phyloP scores from a whole-genome alignment of 1,284 basidiomycete genomes.

The Xanthoconium separans region DNA sequence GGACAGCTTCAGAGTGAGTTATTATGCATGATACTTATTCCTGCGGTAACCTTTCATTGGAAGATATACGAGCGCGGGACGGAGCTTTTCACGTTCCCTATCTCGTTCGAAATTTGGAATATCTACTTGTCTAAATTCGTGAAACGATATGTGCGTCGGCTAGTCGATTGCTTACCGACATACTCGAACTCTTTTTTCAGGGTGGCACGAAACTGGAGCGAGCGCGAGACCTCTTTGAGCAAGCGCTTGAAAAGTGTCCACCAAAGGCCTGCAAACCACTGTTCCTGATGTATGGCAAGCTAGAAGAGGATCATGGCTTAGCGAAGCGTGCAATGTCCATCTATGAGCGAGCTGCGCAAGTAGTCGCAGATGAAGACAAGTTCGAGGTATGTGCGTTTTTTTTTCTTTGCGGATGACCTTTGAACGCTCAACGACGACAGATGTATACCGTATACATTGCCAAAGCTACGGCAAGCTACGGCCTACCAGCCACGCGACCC shows the following conservation, averaged over 20 bases:
- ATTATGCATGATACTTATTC: not conserved
- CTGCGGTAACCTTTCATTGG: constrained; percentile 1
- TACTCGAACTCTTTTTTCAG: constrained; percentile 37
- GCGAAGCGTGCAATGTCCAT: constrained; percentile 97
- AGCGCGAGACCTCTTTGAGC: constrained; percentile 95
- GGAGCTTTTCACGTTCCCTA: constrained; percentile 96
- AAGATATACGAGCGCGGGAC: constrained; percentile 96
- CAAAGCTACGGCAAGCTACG: constrained; percentile 94
- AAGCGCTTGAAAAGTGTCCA: constrained; percentile 95
- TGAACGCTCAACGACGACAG: constrained; percentile 39
- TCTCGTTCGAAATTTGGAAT: constrained; percentile 99
- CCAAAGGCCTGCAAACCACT: constrained; percentile 93
- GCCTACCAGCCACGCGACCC: constrained; percentile 92
- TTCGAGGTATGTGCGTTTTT: constrained; percentile 81
- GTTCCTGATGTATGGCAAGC: constrained; percentile 92
- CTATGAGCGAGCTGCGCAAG: constrained; percentile 89
- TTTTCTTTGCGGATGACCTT: not conserved
- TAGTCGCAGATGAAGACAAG: constrained; percentile 87
- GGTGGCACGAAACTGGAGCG: constrained; percentile 94
- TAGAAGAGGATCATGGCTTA: constrained; percentile 94
- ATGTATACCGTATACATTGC: constrained; percentile 98
- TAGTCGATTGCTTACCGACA: not conserved
- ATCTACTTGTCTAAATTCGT: constrained; percentile 98
- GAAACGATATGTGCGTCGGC: constrained; percentile 82
- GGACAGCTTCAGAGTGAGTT: constrained; percentile 94